phyloP scores from a whole-genome alignment of 1,284 basidiomycete species.

The Malassezia furfur region DNA sequence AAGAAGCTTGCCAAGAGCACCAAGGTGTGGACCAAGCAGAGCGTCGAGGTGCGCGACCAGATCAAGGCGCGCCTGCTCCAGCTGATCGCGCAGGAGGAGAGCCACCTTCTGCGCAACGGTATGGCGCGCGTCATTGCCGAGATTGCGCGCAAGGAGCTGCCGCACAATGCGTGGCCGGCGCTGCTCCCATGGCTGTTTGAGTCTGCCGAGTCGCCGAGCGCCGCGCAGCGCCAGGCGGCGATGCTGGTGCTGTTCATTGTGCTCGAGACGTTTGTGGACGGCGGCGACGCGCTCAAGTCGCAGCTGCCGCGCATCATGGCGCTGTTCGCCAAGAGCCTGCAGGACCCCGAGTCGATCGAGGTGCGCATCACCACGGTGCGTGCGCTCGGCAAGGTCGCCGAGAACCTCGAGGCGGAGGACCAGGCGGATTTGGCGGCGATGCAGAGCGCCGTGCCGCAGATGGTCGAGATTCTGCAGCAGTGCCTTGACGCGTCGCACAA shows the following conservation, averaged over 20 bases:
- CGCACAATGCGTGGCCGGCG: conserved; percentile 69
- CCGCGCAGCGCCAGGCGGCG: conserved; percentile 77
- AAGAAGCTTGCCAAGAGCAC: conserved; percentile 78
- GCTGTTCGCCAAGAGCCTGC: conserved; percentile 68
- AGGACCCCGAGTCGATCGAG: conserved; percentile 78
- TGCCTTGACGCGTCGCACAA: conserved; percentile 74
- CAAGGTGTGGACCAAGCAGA: conserved; percentile 70
- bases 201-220: conserved; percentile 62
- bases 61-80: conserved; percentile 79
- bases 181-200: conserved; percentile 80
- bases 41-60: conserved; percentile 63
- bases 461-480: conserved; percentile 82
- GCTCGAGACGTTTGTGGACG: conserved; percentile 79
- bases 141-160: conserved; percentile 81
- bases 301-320: conserved; percentile 71
- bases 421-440: conserved; percentile 82
- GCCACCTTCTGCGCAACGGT: conserved; percentile 66
- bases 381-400: conserved; percentile 80
- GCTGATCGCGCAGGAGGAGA: conserved; percentile 67
- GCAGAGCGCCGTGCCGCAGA: conserved; percentile 76
- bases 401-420: conserved; percentile 82
- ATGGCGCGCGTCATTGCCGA: conserved; percentile 85
- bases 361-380: conserved; percentile 79
- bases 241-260: conserved; percentile 84
- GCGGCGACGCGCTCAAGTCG: conserved; percentile 59